Evolutionary conservation across 78 protist genomes (phyloP), one percentile per base, ranked within the genome.

Genomic region (Salpingoeca rosetta): DNA sequence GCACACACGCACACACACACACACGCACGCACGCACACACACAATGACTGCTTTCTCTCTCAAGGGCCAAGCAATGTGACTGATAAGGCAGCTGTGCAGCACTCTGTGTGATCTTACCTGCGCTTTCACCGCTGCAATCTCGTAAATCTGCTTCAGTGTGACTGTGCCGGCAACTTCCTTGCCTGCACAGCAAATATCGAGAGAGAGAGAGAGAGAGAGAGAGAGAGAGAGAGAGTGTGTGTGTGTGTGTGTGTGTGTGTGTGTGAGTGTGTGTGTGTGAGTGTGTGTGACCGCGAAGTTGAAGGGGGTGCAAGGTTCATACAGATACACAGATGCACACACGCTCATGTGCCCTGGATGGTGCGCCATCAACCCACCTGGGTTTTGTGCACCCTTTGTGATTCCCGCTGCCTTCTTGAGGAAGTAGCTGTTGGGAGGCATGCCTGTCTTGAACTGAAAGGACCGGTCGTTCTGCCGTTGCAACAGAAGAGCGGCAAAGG

Each of bases 141-240:
- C 91, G n/a, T 85, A 89, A 25, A 89, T 43, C 35, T 81, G 74
- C 87, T 85, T 85, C 41, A 89, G 56, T 44, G 81, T 38, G n/a
- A 89, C 24, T 28, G 65, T 43, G n/a, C 89, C 91, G 0, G 43
- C 85, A 39, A 0, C 3, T 31, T 81, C 76, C 27, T 38, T 35
- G 7, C 88, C 85, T 0, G 91, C 75, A 26, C 84, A 89, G 1
- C 76, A 43, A 38, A 31, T 82, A 31, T 84, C 89, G 17, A 37
- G 35, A 11, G 39, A 22, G 84, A 25, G 84, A 10, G 7, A 28
- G 39, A 37, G 0, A 38, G 11, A 27, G 75, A n/a, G 74, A 26
- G 41, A 38, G 26, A 1, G 40, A 81, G 43, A 37, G 39, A 43
- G 83, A 43, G 37, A 7, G 36, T n/a, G n/a, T n/a, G n/a, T n/a